Evolutionary conservation across 495 filamentous ascomycete genomes (phyloP).

Genomic region (Astrothelium macrocarpum): DNA sequence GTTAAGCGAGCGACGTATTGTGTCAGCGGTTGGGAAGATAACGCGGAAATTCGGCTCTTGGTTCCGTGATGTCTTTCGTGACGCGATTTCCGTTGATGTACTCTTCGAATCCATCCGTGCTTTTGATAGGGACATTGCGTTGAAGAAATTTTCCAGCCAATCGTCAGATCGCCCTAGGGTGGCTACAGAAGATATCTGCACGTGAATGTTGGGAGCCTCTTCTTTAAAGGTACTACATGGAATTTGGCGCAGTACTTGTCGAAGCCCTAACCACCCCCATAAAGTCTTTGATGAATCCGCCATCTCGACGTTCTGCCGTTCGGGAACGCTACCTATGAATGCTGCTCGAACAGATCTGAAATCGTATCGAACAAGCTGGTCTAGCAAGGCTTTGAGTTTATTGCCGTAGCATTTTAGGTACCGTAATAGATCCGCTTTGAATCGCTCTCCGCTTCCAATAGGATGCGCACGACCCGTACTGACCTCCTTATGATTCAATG

Average conservation of each 20-base stretch:
- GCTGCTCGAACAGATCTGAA: constrained; percentile 62
- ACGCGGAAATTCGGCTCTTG: constrained; percentile 24
- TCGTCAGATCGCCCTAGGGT: constrained; percentile 62
- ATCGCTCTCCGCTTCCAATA: constrained; percentile 54
- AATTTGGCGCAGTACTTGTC: constrained; percentile 48
- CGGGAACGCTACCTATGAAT: constrained; percentile 68
- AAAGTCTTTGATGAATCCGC: constrained; percentile 37
- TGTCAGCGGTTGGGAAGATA: constrained; percentile 15
- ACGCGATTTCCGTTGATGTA: neutral
- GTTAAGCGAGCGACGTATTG: constrained; percentile 23
- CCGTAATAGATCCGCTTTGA: constrained; percentile 65
- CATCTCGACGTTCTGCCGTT: constrained; percentile 41
- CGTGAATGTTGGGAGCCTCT: constrained; percentile 48
- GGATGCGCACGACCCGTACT: constrained; percentile 5
- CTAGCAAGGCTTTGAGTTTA: constrained; percentile 36
- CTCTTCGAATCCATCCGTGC: constrained; percentile 15
- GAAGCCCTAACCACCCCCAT: constrained; percentile 69
- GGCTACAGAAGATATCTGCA: constrained; percentile 77
- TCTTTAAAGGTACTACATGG: constrained; percentile 25
- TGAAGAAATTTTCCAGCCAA: constrained; percentile 67
- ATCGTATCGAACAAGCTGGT: constrained; percentile 53
- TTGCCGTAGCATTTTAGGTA: constrained; percentile 64
- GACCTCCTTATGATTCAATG: constrained; percentile 23
- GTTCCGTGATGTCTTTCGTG: neutral
- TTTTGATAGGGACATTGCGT: constrained; percentile 29